A percentile compares a stretch with the other conserved stretches of the same genome.
phyloP scores from a whole-genome alignment of 176 grass and related monocot genomes.

The Hordeum marinum region DNA sequence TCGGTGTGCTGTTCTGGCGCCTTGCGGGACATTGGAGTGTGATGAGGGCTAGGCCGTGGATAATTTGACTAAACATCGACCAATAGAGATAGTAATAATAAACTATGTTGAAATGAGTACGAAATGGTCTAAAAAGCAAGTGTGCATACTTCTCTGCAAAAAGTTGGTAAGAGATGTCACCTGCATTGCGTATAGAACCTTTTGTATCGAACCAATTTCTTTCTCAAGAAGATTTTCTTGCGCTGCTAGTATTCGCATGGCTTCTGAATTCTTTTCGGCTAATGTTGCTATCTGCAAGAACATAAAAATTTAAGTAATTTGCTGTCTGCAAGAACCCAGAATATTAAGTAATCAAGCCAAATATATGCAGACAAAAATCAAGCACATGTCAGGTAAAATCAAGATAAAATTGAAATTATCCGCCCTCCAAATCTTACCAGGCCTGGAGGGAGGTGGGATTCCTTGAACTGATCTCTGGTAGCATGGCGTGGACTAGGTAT shows the following conservation, averaged over 20 bases:
- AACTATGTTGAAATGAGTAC: background rate
- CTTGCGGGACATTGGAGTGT: no score
- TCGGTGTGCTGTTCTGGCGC: no score
- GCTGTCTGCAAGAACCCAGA: constrained; percentile 36
- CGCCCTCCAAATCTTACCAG: no score
- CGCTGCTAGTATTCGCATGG: constrained; percentile 46
- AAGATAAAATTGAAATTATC: no score
- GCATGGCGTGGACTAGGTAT: no score
- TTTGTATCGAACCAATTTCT: constrained; percentile 68
- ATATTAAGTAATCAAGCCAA: no score
- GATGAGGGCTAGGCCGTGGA: no score
- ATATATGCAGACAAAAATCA: no score
- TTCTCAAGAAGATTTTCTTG: constrained; percentile 65
- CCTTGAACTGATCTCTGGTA: no score
- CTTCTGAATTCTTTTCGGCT: constrained; percentile 75
- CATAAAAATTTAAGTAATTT: background rate
- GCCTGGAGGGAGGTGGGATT: no score
- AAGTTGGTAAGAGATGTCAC: constrained; percentile 20
- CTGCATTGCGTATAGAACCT: constrained; percentile 79
- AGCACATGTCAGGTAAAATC: no score
- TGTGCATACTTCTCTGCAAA: background rate
- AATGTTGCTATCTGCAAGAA: constrained; percentile 52
- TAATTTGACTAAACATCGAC: no score
- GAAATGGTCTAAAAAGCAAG: background rate
- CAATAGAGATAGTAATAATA: background rate